A percentile compares a stretch with the other conserved stretches of the same genome.
Evolutionary conservation across 1,284 basidiomycete genomes (phyloP).

Genomic region (Wallemia hederae): DNA sequence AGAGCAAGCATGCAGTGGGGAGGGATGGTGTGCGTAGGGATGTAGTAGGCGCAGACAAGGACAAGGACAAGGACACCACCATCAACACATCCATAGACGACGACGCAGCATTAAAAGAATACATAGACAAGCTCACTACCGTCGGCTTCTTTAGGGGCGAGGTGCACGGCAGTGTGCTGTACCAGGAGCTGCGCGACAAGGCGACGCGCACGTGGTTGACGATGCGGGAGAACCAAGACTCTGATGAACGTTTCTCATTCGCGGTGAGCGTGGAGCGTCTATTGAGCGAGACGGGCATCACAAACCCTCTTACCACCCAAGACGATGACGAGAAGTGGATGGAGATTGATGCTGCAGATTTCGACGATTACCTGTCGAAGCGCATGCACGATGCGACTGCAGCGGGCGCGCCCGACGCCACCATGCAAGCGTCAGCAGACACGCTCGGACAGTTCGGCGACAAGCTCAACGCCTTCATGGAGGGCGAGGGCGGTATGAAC

Average conservation of each 20-base stretch:
- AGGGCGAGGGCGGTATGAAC: constrained; percentile 54
- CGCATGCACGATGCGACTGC: neutral
- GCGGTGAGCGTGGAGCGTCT: neutral
- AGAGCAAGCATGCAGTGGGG: constrained; percentile 28
- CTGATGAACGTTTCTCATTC: constrained; percentile 13
- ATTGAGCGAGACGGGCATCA: constrained; percentile 4
- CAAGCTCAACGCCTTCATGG: constrained; percentile 60
- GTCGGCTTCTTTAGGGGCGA: constrained; percentile 47
- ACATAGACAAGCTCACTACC: constrained; percentile 31
- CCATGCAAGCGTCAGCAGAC: constrained; percentile 26
- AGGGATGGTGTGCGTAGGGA: no score
- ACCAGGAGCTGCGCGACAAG: constrained; percentile 38
- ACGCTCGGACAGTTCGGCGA: constrained; percentile 42
- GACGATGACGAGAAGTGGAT: constrained; percentile 50
- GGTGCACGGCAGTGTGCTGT: constrained; percentile 38
- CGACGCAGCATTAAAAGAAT: constrained; percentile 33
- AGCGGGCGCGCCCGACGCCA: neutral
- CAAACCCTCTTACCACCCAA: constrained; percentile 6
- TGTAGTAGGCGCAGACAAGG: no score
- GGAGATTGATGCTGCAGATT: constrained; percentile 28
- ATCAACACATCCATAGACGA: constrained; percentile 22
- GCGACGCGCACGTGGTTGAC: constrained; percentile 38
- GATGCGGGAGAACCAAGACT: constrained; percentile 35
- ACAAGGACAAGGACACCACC: neutral
- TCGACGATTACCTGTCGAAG: constrained; percentile 28